A percentile compares a stretch with the other conserved stretches of the same genome.
phyloP scores from a whole-genome alignment of 1,284 basidiomycete species.

The Fomitopsis palustris region DNA sequence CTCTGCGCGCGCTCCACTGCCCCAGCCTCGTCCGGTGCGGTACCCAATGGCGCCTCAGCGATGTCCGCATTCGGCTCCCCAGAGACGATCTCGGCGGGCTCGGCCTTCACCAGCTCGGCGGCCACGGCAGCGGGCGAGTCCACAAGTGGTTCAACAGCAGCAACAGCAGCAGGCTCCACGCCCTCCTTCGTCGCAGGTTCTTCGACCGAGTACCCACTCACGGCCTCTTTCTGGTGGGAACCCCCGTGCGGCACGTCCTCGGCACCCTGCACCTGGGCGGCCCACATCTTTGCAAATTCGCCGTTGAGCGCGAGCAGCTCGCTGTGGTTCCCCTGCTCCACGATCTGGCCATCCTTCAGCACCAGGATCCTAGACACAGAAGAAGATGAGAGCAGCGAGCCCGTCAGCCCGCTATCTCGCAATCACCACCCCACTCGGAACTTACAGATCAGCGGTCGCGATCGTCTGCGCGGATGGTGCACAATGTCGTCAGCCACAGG shows the following conservation, averaged over 20 bases:
- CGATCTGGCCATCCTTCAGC: conserved; percentile 76
- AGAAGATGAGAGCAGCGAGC: too few relatives aligned
- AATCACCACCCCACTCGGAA: conserved; percentile 11
- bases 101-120: conserved; percentile 1
- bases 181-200: conserved; percentile 22
- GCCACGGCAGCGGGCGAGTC: conserved; percentile 6
- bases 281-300: conserved; percentile 80
- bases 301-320: conserved; percentile 70
- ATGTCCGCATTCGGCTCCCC: conserved; percentile 2
- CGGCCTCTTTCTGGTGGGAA: conserved; percentile 34
- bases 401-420: conserved; percentile 5
- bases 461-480: conserved; percentile 50
- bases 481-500: conserved; percentile 12
- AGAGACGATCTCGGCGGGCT: background rate
- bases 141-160: conserved; percentile 9
- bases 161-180: conserved; percentile 11
- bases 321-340: conserved; percentile 74
- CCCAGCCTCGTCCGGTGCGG: background rate
- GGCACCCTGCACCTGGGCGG: conserved; percentile 64
- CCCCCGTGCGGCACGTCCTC: conserved; percentile 38
- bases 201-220: conserved; percentile 38
- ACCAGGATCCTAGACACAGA: conserved; percentile 64
- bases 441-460: conserved; percentile 70
- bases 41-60: conserved; percentile 9
- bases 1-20: background rate